A percentile compares a stretch with the other conserved stretches of the same genome.
Conservation (phyloP, 257 asterid species). For the Lavandula angustifolia region DNA sequence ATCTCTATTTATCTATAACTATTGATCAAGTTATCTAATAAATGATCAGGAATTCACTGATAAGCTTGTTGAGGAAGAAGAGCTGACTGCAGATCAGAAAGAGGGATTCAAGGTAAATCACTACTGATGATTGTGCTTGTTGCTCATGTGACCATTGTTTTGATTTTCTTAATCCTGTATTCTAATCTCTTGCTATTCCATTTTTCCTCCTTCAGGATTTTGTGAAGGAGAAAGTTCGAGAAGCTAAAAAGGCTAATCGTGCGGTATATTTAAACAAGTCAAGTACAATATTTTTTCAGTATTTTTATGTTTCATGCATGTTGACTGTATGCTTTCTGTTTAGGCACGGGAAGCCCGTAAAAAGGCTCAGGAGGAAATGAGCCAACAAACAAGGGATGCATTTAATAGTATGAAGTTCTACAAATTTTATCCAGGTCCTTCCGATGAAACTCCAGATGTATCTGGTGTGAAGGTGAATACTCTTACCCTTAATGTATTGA, state of each 20-base stretch:
- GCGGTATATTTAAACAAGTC: conserved; percentile 48
- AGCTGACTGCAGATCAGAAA: conserved; percentile 61
- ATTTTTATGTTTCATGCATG: conserved; percentile 16
- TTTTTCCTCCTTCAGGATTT: conserved; percentile 43
- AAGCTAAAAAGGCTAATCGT: conserved; percentile 71
- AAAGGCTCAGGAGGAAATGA: conserved; percentile 77
- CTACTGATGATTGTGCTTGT: conserved; percentile 1
- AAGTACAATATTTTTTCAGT: conserved; percentile 16
- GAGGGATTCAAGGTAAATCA: conserved; percentile 63
- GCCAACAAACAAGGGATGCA: conserved; percentile 63
- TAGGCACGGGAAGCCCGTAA: conserved; percentile 88
- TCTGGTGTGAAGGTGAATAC: conserved; percentile 73
- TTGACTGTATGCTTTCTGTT: conserved; percentile 26
- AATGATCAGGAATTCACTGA: conserved; percentile 63
- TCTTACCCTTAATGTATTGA: background rate
- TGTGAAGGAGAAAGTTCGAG: conserved; percentile 77
- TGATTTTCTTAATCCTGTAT: background rate
- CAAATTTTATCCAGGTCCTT: conserved; percentile 82
- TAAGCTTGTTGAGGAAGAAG: conserved; percentile 67
- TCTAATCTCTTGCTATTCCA: conserved; percentile 13
- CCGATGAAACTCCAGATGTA: conserved; percentile 78
- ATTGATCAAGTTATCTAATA: background rate
- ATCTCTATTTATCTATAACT: conserved; percentile 9
- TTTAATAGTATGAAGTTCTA: conserved; percentile 64
- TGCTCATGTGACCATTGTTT: conserved; percentile 24